Base-by-base conservation (phyloP, 495 filamentous ascomycete species). In the Trichoderma erinaceum region DNA sequence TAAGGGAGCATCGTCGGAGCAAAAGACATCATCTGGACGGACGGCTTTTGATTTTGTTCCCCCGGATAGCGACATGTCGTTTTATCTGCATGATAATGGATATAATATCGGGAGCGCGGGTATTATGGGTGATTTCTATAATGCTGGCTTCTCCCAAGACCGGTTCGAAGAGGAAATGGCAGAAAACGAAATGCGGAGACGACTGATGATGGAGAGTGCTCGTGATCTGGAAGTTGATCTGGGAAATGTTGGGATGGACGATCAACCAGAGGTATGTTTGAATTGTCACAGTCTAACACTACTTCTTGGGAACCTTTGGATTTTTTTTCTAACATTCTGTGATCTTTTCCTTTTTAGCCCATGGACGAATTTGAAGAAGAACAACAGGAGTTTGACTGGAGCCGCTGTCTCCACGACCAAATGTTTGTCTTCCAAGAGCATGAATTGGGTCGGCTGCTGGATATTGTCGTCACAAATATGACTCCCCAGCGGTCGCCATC, bases 201-300 rank as follows among this genome's bases (percentile, higher is more conserved):
- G 95, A 23, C 97, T 99, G 94, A 98, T 98, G 95, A 97, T 98
- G 89, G 96, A 99, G 76, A 99, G 95, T 75, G 93, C 96, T 13
- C 89, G 96, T 68, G 97, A 99, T 75, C 82, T 99, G 41, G 95
- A 99, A 76, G 95, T 99, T 38, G 95, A 99, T 74, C 77, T 99
- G 61, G 95, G 95, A 4, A 98, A 95, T 75, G 84, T 99, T 67
- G 96, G 96, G 44, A 86, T 99, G 70, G 95, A 99, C 73, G 95
- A 99, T 77, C 90, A 94, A 72, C 91, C 93, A 41, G 95, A 98
- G 83, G 67, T 68, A 38, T n/a, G 32, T 48, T 68, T 41, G 4
- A 66, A 66, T 29, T 64, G 70, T 63, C 11, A 15, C 71, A 56
- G 61, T 29, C 15, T n/a, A 23, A 2, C 48, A 18, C 8, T 1